Base-by-base conservation (phyloP, 148 eudicot genomes). In the Vaccinium vitisidaea region DNA sequence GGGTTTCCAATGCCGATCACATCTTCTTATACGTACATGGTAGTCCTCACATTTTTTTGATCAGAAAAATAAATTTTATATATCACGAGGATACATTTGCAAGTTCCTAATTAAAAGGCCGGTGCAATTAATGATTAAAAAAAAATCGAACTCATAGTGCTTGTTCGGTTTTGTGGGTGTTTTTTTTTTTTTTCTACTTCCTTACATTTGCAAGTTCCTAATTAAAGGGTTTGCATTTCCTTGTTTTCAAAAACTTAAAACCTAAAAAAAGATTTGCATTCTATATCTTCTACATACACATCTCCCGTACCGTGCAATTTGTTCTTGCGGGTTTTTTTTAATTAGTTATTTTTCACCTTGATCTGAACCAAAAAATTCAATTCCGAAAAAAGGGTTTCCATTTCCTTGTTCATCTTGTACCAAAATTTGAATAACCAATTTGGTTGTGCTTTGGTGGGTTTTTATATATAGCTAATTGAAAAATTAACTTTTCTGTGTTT, bases 1-100 rank as follows among this genome's bases (percentile, higher is more conserved):
- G 11, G 32, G 52, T 25, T 67, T 73, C 70, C 84, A 32, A 55
- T 69, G 82, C 18, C 23, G 83, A 85, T 75, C 18, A n/a, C 49
- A 16, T 7, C 32, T 71, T 32, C 3, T 32, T 32, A 32, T 32
- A 2, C 36, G 36, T 1, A 32, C 39, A 36, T 36, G 39, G 39
- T 36, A 36, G 39, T 36, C 0, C 39, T 36, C 39, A 36, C 39
- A 36, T 36, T 36, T 36, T 36, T 36, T 36, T 32, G 36, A 36
- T 36, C 0, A 3, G 3, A 2, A 36, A 36, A 36, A 36, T 36
- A 36, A 36, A 36, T 36, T 36, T 36, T 36, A 2, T 36, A 36
- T 36, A 36, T 36, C 39, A 36, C 3, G 3, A 36, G 39, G 39
- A 36, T 36, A 36, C 39, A 36, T 36, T 36, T 36, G 39, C 39